These are phyloP conservation scores for Coemansia sp. DNA, from an alignment of 192 early-diverging fungal species.

Conservation along the genomic window DNA sequence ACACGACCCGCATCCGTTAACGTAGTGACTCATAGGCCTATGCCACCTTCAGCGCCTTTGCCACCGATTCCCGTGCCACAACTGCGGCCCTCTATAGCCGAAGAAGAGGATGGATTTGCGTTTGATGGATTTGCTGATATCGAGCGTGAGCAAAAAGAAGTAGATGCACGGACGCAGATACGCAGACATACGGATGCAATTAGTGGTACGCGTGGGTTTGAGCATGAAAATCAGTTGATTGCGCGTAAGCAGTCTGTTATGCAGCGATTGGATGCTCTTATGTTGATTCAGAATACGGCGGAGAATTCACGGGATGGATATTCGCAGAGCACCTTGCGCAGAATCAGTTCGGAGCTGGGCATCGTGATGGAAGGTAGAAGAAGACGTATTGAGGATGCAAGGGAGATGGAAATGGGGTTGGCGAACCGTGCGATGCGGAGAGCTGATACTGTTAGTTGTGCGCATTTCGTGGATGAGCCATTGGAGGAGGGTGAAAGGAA, in stretches of 20 bases:
- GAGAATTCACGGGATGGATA: conserved; percentile 53
- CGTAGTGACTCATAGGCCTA: not conserved
- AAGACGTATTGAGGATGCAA: conserved; percentile 21
- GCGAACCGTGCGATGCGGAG: not conserved
- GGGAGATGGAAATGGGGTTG: not conserved
- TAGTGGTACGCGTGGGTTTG: not conserved
- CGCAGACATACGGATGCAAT: not conserved
- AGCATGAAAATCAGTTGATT: conserved; percentile 1
- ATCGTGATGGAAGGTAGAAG: conserved; percentile 35
- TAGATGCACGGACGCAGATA: conserved; percentile 27
- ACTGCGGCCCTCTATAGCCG: not conserved
- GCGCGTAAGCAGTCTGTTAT: conserved; percentile 27
- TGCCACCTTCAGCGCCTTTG: conserved; percentile 2
- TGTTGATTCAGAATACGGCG: conserved; percentile 51
- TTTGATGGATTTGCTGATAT: conserved; percentile 52
- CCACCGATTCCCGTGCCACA: not conserved
- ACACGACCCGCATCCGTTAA: not conserved
- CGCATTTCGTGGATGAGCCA: too few relatives aligned
- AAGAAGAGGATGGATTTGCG: conserved; percentile 25
- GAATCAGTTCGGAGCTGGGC: conserved; percentile 49
- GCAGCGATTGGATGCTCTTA: conserved; percentile 35
- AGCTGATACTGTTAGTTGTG: not conserved
- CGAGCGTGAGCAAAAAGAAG: conserved; percentile 42
- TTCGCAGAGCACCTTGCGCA: conserved; percentile 35
- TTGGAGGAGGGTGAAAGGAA: too few relatives aligned